A percentile compares a stretch with the other conserved stretches of the same genome.
Evolutionary conservation across 2,329 filamentous ascomycete genomes (phyloP).

Genomic region (Ilyonectria robusta): DNA sequence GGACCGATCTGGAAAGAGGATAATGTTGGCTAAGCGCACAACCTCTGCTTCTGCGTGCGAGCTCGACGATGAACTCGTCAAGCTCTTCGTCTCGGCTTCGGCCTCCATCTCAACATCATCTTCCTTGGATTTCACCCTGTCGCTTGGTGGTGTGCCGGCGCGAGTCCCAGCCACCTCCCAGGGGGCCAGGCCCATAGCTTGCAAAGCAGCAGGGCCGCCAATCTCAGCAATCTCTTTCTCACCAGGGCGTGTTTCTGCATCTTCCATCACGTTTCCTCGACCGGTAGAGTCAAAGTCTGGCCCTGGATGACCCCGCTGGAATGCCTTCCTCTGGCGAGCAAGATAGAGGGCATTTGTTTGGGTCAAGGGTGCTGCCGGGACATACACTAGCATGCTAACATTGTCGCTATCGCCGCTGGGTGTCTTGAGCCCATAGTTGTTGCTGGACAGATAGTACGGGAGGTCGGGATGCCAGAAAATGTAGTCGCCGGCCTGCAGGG

Average conservation of each 20-base stretch:
- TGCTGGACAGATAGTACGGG: slow-evolving; percentile 68
- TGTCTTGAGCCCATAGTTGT: slow-evolving; percentile 50
- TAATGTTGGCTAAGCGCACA: slow-evolving; percentile 68
- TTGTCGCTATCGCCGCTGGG: slow-evolving; percentile 47
- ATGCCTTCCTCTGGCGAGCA: slow-evolving; percentile 70
- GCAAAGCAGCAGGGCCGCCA: slow-evolving; percentile 65
- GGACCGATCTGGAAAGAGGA: slow-evolving; percentile 67
- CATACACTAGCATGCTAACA: slow-evolving; percentile 68
- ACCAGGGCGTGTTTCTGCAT: slow-evolving; percentile 62
- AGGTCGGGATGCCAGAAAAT: slow-evolving; percentile 72
- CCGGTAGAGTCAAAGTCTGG: slow-evolving; percentile 71
- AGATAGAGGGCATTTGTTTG: slow-evolving; percentile 72
- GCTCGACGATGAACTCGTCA: slow-evolving; percentile 43
- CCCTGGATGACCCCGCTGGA: slow-evolving; percentile 66
- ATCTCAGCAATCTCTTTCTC: slow-evolving; percentile 67
- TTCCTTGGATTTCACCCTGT: slow-evolving; percentile 40
- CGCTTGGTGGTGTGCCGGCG: slow-evolving; percentile 47
- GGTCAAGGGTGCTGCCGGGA: slow-evolving; percentile 68
- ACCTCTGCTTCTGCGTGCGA: slow-evolving; percentile 66
- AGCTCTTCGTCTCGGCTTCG: slow-evolving; percentile 42
- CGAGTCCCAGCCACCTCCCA: slow-evolving; percentile 59
- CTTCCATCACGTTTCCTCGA: slow-evolving; percentile 63
- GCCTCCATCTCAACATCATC: slow-evolving; percentile 49
- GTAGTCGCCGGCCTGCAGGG: slow-evolving; percentile 69
- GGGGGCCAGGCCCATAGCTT: slow-evolving; percentile 71